A percentile compares a stretch with the other conserved stretches of the same genome.
phyloP scores from a whole-genome alignment of 495 filamentous ascomycete genomes.

The Neurospora cerealis region DNA sequence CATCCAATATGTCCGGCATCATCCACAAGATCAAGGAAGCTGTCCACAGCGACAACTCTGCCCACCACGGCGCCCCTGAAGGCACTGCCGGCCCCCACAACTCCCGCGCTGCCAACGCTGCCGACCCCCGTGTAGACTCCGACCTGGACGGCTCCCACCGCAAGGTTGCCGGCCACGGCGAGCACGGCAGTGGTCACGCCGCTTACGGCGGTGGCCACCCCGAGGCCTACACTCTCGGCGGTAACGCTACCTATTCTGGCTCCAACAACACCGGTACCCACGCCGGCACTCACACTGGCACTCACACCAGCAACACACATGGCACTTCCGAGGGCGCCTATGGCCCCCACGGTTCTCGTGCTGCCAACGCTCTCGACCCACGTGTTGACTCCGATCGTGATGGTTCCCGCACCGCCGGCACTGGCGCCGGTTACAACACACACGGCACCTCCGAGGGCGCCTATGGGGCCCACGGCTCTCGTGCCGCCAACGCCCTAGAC shows the following conservation, averaged over 20 bases:
- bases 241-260: slow-evolving; percentile 4
- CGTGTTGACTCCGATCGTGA: slow-evolving; percentile 10
- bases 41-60: slow-evolving; percentile 36
- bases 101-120: slow-evolving; percentile 31
- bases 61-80: slow-evolving; percentile 21
- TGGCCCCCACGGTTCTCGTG: slow-evolving; percentile 8
- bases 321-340: slow-evolving; percentile 6
- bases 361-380: slow-evolving; percentile 11
- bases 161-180: slow-evolving; percentile 17
- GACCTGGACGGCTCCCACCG: slow-evolving; percentile 26
- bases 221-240: background rate
- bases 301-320: slow-evolving; percentile 5
- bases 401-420: slow-evolving; percentile 8
- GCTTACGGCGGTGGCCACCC: background rate
- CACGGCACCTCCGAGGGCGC: slow-evolving; percentile 8
- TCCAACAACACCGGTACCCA: slow-evolving; percentile 36
- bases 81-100: slow-evolving; percentile 31
- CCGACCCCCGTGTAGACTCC: slow-evolving; percentile 40
- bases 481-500: slow-evolving; percentile 9
- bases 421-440: slow-evolving; percentile 6
- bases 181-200: slow-evolving; percentile 6
- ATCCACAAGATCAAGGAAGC: slow-evolving; percentile 69
- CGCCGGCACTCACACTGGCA: slow-evolving; percentile 8
- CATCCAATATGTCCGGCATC: slow-evolving; percentile 51
- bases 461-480: slow-evolving; percentile 8